Evolutionary conservation across 257 asterid genomes (phyloP), one percentile per base, ranked within the genome.

Genomic region (Solanum neorickii): DNA sequence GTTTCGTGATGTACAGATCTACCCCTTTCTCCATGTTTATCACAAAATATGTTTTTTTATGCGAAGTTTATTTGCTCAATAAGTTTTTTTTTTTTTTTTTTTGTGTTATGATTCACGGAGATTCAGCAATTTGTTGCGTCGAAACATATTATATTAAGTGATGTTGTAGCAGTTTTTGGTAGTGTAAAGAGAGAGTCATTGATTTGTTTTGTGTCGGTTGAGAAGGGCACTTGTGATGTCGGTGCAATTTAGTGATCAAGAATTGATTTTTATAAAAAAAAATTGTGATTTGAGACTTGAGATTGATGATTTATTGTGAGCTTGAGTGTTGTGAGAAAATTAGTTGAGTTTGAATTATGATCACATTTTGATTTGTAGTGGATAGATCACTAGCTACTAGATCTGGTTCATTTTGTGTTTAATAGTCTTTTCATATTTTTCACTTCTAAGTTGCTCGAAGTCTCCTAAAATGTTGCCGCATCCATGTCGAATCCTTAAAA

Each of bases 1-100:
- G 86, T 96, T 97, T 88, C 97, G 98, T 20, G 99, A 97, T 86
- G 99, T 97, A 88, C 69, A 42, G 93, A 89, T 91, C 91, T 87
- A 87, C 86, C 29, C 80, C 25, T 85, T 47, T 83, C 44, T 82
- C 72, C 44, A 87, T n/a, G 44, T 9, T 86, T 87, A 7, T 73
- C 35, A 33, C 1, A 33, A 0, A 33, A 33, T 33, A 33, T 33
- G 35, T 33, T 33, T 33, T 33, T 33, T 33, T 33, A 33, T 33
- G 35, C 35, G 35, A 33, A 33, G 35, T 33, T 33, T 23, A 47
- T 47, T 35, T 47, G 41, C 13, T 29, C 20, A 25, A 16, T 27
- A 25, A 12, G 1, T 44, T 25, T 4, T 46, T n/a, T 77, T 12
- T 27, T 37, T 52, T 25, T 25, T 25, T 25, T 25, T 25, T 25